Evolutionary conservation across 2,329 filamentous ascomycete species (phyloP), one percentile per base, ranked within the genome.

Genomic region (Macrophomina pseudophaseolina): DNA sequence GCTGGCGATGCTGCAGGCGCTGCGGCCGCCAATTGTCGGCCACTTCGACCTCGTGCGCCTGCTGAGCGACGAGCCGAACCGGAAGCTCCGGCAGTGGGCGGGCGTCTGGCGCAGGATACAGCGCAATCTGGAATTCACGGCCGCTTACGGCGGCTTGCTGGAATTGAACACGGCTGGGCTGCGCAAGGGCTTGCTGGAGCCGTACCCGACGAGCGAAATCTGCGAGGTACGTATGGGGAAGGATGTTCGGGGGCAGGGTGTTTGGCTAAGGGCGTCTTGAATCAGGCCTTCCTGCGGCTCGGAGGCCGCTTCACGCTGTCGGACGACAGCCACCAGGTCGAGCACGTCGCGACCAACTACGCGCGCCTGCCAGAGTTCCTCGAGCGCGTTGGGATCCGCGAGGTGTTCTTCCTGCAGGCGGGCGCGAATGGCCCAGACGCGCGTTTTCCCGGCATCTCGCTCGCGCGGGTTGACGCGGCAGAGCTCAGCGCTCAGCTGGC

Each of bases 31-130:
- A 7, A 85, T 99, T 12, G 90, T 99, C 4, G 95, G 94, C 0
- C 95, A 99, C 80, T 97, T 99, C 76, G 95, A 99, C 80, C 86
- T 99, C 23, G 90, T 98, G 65, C 85, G 94, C 12, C 81, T 99
- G 69, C 84, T 95, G 76, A 93, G 91, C 72, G 85, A 88, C 66
- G 84, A 91, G 23, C 90, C 91, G 0, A 86, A 86, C 58, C 78
- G 85, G 46, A 87, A 89, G 69, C 82, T 93, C 67, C 81, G 81
- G 46, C 75, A 75, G 68, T 88, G 87, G 83, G 74, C 78, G 1
- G 78, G 82, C 3, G 91, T 97, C 0, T 98, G 94, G 94, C 79
- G 84, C 60, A 87, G 83, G 74, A 86, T 96, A 38, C 71, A 86
- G 72, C 84, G 94, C 66, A 98, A 98, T 76, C 80, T 99, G 72